Base-by-base conservation (phyloP, 2,329 filamentous ascomycete genomes). In the Penicillium expansum region DNA sequence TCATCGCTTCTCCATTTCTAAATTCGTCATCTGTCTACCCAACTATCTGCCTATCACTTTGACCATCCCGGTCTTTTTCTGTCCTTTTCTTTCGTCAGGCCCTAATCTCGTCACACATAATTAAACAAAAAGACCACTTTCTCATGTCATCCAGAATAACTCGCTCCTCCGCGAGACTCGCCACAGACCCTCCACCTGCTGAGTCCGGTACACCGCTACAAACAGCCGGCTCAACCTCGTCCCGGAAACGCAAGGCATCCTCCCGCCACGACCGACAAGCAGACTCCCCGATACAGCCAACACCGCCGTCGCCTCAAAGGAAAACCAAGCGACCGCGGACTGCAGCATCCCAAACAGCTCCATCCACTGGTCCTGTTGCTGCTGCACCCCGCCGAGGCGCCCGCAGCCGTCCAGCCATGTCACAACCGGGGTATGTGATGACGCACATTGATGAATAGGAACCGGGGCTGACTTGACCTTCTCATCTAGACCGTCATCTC, bases 91-190 rank as follows among this genome's bases (percentile, higher is more conserved):
- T 45, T 51, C 38, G 37, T 50, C 44, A 16, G 29, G n/a, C 54
- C 41, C 43, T 32, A 35, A 47, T 51, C 43, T 42, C 37, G 42
- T 65, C 55, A 55, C 49, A 32, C 49, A 49, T 32, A 22, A 22
- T 45, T 51, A 50, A 59, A 62, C 71, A 70, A 68, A 60, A 63
- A 72, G 71, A 68, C 64, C 71, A 72, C 62, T 74, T 81, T 88
- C 90, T 93, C 87, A 97, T 96, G 92, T 91, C 90, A 86, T 82
- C 87, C 85, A 97, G 92, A 90, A 87, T 94, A 71, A 97, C 93
- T 83, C 91, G 93, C 82, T 94, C 92, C 71, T 89, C 92, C 77
- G 89, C 92, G 81, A 92, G 92, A 82, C 87, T 91, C 85, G 90
- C 90, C 80, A 89, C 90, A 78, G 82, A 82, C 66, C 70, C 76